Base-by-base conservation (phyloP, 2,329 filamentous ascomycete species). In the Arthrobotrys megalospora region DNA sequence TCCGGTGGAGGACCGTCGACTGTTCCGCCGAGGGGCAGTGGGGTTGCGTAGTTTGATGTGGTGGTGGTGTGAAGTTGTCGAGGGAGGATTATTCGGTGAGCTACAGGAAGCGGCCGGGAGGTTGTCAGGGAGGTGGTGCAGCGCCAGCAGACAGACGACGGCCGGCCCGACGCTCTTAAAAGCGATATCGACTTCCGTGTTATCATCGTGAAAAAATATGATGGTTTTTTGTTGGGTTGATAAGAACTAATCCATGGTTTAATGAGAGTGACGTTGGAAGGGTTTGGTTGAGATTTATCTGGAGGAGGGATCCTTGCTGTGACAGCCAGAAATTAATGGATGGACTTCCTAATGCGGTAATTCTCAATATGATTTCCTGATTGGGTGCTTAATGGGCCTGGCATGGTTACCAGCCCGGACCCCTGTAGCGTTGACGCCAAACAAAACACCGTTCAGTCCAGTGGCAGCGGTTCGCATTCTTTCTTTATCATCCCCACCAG, bases 1-100 rank as follows among this genome's bases (percentile, higher is more conserved):
- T 72, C 70, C 19, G 76, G 76, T 32, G 76, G 76, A 10, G 76
- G 76, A 1, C 76, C 76, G 21, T 65, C 70, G n/a, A 70, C 76
- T 21, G 76, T 79, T 14, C 73, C 73, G 16, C 73, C 73, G 32
- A 79, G 63, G 36, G 76, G 76, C 19, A 79, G 76, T 38, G 76
- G 76, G 53, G 36, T 73, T 24, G 76, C 76, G 55, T 48, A 52
- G 32, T 68, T 47, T 24, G 76, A 68, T 16, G 45, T 21, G 14
- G 3, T 7, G 34, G 53, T 68, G 62, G 47, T 48, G 41, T 68
- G 76, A 41, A 76, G 16, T n/a, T 48, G 50, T 65, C 72, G 72
- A 16, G 63, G 36, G 34, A 14, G 24, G n/a, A 32, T 24, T 65
- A 55, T 50, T 50, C 36, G 70, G 32, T 50, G 65, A 32, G 66